Percentiles rank a stretch among this genome's conserved stretches.
Evolutionary conservation across 345 rosid species (phyloP).

Genomic region (Rhizophora mangle): DNA sequence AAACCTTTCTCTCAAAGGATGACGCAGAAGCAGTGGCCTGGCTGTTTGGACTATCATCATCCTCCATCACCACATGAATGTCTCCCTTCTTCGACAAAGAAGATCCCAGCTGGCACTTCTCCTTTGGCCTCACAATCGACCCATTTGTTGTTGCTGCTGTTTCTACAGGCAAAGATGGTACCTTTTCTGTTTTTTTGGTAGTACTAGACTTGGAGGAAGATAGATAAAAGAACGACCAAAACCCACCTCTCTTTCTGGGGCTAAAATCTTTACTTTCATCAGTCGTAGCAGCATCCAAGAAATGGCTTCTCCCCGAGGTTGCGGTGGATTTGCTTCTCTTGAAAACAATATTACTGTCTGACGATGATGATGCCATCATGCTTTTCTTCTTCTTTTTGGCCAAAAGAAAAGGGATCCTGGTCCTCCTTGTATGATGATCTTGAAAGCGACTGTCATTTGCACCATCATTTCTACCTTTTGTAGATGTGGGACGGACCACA

Average conservation of each 20-base stretch:
- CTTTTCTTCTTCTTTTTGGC: conserved; percentile 79
- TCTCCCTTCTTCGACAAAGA: conserved; percentile 45
- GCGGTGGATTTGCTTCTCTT: conserved; percentile 82
- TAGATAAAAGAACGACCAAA: conserved; percentile 84
- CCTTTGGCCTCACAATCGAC: conserved; percentile 31
- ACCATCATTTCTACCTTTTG: conserved; percentile 23
- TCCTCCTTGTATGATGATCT: conserved; percentile 36
- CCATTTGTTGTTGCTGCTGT: conserved; percentile 12
- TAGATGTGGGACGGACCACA: conserved; percentile 32
- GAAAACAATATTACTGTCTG: conserved; percentile 51
- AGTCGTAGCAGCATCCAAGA: conserved; percentile 26
- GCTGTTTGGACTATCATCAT: conserved; percentile 53
- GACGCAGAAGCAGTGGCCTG: conserved; percentile 48
- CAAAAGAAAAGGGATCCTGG: conserved; percentile 57
- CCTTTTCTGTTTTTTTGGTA: conserved; percentile 36
- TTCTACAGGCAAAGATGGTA: conserved; percentile 15
- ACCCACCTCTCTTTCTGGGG: conserved; percentile 63
- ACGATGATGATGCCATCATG: conserved; percentile 39
- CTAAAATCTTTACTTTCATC: conserved; percentile 47
- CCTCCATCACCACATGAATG: conserved; percentile 44
- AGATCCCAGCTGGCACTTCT: conserved; percentile 34
- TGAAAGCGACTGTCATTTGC: conserved; percentile 23
- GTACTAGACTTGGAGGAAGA: conserved; percentile 41
- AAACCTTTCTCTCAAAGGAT: conserved; percentile 77
- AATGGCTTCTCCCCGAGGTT: conserved; percentile 41